Percentiles rank a stretch among this genome's conserved stretches.
Evolutionary conservation across 2,329 filamentous ascomycete species (phyloP).

Genomic region (Talaromyces piceae): DNA sequence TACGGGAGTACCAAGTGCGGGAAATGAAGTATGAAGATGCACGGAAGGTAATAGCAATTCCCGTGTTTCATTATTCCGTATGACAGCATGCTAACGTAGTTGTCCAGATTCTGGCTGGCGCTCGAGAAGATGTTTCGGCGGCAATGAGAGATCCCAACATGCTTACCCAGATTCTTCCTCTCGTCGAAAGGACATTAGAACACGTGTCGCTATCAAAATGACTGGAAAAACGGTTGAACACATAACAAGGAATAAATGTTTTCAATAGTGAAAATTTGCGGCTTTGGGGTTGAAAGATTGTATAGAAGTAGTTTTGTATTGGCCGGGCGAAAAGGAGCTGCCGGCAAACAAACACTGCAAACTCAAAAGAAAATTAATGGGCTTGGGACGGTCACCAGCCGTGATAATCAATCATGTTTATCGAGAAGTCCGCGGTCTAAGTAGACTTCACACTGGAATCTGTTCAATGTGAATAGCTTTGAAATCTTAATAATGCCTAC

Average conservation of each 20-base stretch:
- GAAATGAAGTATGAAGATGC: constrained; percentile 75
- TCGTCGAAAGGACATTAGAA: constrained; percentile 64
- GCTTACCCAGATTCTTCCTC: constrained; percentile 60
- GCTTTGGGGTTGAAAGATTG: not conserved
- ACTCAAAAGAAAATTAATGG: constrained; percentile 14
- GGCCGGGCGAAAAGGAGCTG: not conserved
- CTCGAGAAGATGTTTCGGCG: constrained; percentile 66
- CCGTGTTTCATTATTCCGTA: not conserved
- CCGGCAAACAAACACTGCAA: constrained; percentile 25
- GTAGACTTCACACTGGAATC: constrained; percentile 25
- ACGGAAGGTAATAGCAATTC: constrained; percentile 51
- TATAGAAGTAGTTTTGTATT: not conserved
- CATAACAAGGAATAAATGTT: not conserved
- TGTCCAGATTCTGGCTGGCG: constrained; percentile 40
- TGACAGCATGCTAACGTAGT: constrained; percentile 16
- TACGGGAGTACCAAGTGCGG: constrained; percentile 83
- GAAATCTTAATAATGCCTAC: constrained; percentile 5
- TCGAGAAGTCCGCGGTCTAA: constrained; percentile 17
- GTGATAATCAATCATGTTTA: not conserved
- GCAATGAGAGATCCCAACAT: constrained; percentile 73
- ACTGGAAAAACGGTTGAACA: constrained; percentile 1
- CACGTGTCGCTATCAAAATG: constrained; percentile 27
- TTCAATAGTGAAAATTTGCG: not conserved
- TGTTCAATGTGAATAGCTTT: not conserved
- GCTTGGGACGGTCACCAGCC: not conserved